Percentiles rank a stretch among this genome's conserved stretches.
phyloP scores from a whole-genome alignment of 768 basidiomycete genomes.

The Amanita brunnescens region DNA sequence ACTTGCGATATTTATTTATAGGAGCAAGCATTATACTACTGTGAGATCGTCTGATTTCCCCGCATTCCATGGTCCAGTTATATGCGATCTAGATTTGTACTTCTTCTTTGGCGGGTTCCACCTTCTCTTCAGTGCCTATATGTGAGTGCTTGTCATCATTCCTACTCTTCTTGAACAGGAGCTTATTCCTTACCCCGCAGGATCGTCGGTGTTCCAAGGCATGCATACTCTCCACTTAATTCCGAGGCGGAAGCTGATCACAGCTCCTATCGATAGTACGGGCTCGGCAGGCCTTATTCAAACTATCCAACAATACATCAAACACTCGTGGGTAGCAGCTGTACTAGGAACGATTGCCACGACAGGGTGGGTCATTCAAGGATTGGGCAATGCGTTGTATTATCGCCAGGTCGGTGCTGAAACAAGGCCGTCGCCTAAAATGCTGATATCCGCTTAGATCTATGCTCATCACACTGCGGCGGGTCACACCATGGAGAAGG shows the following conservation, averaged over 20 bases:
- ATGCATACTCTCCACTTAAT: slow-evolving; percentile 17
- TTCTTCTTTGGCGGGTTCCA: slow-evolving; percentile 97
- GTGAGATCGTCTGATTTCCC: slow-evolving; percentile 37
- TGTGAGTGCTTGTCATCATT: slow-evolving; percentile 40
- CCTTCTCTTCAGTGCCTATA: slow-evolving; percentile 86
- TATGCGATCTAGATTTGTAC: slow-evolving; percentile 67
- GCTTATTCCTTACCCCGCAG: slow-evolving; percentile 35
- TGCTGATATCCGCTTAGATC: slow-evolving; percentile 36
- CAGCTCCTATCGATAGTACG: slow-evolving; percentile 42
- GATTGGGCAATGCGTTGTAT: slow-evolving; percentile 70
- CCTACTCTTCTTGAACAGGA: slow-evolving; percentile 16
- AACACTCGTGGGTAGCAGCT: slow-evolving; percentile 68
- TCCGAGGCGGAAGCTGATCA: slow-evolving; percentile 27
- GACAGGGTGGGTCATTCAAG: slow-evolving; percentile 83
- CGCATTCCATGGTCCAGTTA: slow-evolving; percentile 20
- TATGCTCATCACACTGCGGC: slow-evolving; percentile 73
- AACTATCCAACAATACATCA: slow-evolving; percentile 73
- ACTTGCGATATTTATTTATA: slow-evolving; percentile 23
- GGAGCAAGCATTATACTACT: slow-evolving; percentile 93
- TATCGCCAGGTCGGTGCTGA: slow-evolving; percentile 58
- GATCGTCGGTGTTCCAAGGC: slow-evolving; percentile 91
- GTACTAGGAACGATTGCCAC: slow-evolving; percentile 76
- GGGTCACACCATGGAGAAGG: slow-evolving; percentile 86
- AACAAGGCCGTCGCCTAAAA: slow-evolving; percentile 4
- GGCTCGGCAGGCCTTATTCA: slow-evolving; percentile 95